A percentile compares a stretch with the other conserved stretches of the same genome.
Conservation (phyloP, 1,284 basidiomycete genomes). For the Cutaneotrichosporon arboriforme region DNA sequence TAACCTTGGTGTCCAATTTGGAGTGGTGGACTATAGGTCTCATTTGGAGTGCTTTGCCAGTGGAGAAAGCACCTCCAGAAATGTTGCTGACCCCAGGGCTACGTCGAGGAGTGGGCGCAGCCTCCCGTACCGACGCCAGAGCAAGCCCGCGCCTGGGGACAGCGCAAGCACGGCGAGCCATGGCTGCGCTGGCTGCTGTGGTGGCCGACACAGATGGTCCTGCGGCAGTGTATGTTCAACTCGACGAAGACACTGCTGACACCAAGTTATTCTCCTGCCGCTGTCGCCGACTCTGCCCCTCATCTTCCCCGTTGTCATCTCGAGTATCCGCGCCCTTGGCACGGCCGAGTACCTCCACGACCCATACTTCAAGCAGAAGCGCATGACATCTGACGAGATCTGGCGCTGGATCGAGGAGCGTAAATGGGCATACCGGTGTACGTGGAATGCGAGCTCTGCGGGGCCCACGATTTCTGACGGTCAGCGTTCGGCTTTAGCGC, state of each 20-base stretch:
- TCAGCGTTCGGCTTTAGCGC: conserved; percentile 75
- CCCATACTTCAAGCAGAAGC: conserved; percentile 73
- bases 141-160: conserved; percentile 19
- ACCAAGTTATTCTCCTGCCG: conserved; percentile 61
- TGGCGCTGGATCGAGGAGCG: conserved; percentile 76
- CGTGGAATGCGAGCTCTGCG: conserved; percentile 24
- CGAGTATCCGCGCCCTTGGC: conserved; percentile 62
- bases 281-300: conserved; percentile 63
- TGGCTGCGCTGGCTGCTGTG: conserved; percentile 49
- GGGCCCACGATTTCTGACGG: background rate
- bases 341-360: conserved; percentile 66
- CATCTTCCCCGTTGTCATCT: conserved; percentile 59
- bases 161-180: conserved; percentile 26
- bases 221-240: conserved; percentile 52
- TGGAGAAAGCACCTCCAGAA: too few species aligned
- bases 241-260: conserved; percentile 1
- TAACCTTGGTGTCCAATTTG: too few species aligned
- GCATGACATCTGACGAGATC: conserved; percentile 64
- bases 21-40: too few species aligned
- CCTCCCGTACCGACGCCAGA: conserved; percentile 54
- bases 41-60: too few species aligned
- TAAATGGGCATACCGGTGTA: conserved; percentile 76
- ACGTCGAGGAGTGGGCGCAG: conserved; percentile 76
- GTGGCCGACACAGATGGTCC: conserved; percentile 54
- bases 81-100: conserved; percentile 51